Evolutionary conservation across 768 basidiomycete genomes (phyloP), one percentile per base, ranked within the genome.

Genomic region (Sistotremastrum niveocremeum): DNA sequence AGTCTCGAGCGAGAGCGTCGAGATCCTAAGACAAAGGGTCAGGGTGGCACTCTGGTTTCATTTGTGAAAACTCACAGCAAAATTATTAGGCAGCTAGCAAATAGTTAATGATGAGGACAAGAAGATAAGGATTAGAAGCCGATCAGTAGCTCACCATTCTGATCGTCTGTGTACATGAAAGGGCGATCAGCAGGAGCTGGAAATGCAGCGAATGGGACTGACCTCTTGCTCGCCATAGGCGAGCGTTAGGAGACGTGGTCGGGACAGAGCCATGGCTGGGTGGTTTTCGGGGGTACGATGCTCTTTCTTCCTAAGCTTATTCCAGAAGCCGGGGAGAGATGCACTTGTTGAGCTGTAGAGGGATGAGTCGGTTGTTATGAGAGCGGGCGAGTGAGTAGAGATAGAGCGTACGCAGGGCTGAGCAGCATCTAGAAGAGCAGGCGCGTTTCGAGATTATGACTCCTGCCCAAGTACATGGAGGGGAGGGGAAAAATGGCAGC

Each of bases 211-310:
- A 20, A 20, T 20, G 20, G 20, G 20, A 20, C 20, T 20, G 20
- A 20, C 20, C 20, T 20, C 20, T 20, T 20, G 20, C 36, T 89
- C 87, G 46, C 70, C 82, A 60, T 80, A 85, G 6, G 76, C 79
- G 48, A 90, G 76, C 48, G 87, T 90, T 54, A 90, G 71, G 52
- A 86, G 74, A 49, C 82, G 76, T 53, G 82, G 81, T 46, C 84
- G 66, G 29, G 79, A 70, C 54, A 87, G 70, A 3, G 82, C 74
- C 78, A 84, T 82, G 20, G 73, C 73, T 1, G 70, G 65, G 31
- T 71, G 69, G 48, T 55, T 61, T 65, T 81, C 84, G 51, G 55
- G 52, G 39, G 50, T 54, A 29, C 53, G 56, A 40, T 52, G 49
- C 30, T 75, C 70, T 63, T 79, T 82, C 38, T 51, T 51, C 30